A percentile compares a stretch with the other conserved stretches of the same genome.
These are phyloP conservation scores for Termitomyces eurrhizus DNA, from an alignment of 768 basidiomycete genomes.

Conservation along the genomic window DNA sequence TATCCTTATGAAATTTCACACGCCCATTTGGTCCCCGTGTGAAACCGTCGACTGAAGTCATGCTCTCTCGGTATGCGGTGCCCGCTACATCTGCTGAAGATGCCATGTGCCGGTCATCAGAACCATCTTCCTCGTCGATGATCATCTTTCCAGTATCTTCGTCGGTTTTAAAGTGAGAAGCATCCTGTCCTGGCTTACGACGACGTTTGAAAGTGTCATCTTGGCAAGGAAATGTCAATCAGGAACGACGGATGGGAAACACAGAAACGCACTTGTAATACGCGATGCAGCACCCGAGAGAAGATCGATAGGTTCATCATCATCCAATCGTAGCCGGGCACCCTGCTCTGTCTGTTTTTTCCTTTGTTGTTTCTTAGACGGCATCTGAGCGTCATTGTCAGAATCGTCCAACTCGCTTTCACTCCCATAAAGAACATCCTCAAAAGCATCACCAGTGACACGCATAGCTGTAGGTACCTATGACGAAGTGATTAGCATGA, in stretches of 20 bases:
- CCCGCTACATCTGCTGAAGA: slow-evolving; percentile 57
- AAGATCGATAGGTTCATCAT: slow-evolving; percentile 94
- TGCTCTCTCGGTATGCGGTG: slow-evolving; percentile 75
- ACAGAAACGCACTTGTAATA: slow-evolving; percentile 57
- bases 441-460: slow-evolving; percentile 83
- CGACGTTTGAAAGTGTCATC: slow-evolving; percentile 46
- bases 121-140: slow-evolving; percentile 56
- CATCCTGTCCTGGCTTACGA: slow-evolving; percentile 83
- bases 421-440: slow-evolving; percentile 95
- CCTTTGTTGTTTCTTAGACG: slow-evolving; percentile 22
- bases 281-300: slow-evolving; percentile 74
- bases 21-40: slow-evolving; percentile 79
- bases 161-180: slow-evolving; percentile 83
- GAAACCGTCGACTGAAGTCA: slow-evolving; percentile 88
- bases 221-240: slow-evolving; percentile 18
- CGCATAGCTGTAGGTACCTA: slow-evolving; percentile 46
- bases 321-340: slow-evolving; percentile 76
- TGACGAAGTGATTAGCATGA: slow-evolving; percentile 4
- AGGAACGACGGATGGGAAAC: neutral
- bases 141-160: slow-evolving; percentile 79
- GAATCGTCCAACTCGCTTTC: slow-evolving; percentile 85
- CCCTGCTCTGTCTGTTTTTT: slow-evolving; percentile 34
- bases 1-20: slow-evolving; percentile 95
- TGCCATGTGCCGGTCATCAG: slow-evolving; percentile 33
- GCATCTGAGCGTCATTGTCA: slow-evolving; percentile 49